Evolutionary conservation across 805 yeast species (phyloP), one percentile per base, ranked within the genome.

Genomic region (Clavispora fructus): DNA sequence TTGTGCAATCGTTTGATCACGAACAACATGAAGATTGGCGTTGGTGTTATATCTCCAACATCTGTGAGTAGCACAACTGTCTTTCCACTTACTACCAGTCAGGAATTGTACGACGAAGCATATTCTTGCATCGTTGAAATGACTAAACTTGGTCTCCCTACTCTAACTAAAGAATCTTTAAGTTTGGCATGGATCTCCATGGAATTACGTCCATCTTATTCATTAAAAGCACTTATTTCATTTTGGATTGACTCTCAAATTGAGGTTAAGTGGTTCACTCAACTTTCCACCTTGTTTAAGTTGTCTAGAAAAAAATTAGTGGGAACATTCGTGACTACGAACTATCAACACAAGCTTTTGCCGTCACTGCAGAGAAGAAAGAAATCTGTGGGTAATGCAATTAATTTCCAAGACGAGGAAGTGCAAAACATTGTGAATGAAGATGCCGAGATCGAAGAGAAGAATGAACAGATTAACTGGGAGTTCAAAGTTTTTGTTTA

Each of bases 221-320:
- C 71, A 7, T 59, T 85, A 16, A 59, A 68, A 27, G 61, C 65
- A 3, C 65, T 85, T 41, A 69, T 87, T 11, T 61, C 57, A 13
- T 74, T 78, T 14, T 87, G 94, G 92, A 61, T 86, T 39, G 79
- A 77, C 14, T 72, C 78, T 5, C 71, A 67, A 28, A 51, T 68
- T 13, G 74, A 71, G 12, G 64, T 75, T 25, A 61, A 61, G 40
- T 86, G 94, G 94, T 78, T 86, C 47, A 60, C 67, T 1, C 75
- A 79, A 30, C 64, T 85, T 38, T 78, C 74, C 45, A 66, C 72
- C 13, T 59, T 83, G 46, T 80, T 74, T 56, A 71, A 64, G 48
- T 62, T 69, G 42, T 73, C 76, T 5, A 69, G 73, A 35, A 69
- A 62, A 35, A 71, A 66, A 52, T 62, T 80, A 30, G 67, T 71